Base-by-base conservation (phyloP, 1,284 basidiomycete species). In the Takashimella tepidaria region DNA sequence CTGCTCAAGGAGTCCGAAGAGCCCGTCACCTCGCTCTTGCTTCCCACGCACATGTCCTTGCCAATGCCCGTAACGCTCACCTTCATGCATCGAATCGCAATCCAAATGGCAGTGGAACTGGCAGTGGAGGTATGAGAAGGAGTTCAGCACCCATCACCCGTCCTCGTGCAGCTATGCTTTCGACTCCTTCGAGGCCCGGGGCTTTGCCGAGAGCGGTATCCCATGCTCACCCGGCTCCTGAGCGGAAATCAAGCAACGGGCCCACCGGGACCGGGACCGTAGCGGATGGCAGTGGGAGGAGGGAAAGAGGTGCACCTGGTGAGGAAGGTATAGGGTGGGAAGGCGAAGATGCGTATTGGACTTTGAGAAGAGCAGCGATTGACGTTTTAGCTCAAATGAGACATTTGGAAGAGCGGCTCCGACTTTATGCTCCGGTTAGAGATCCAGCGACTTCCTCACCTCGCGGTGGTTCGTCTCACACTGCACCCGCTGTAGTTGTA, bases 331-430 rank as follows among this genome's bases (percentile, higher is more conserved):
- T n/a, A n/a, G n/a, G n/a, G n/a, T 37, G 31, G 31, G 40, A 55
- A 40, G n/a, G n/a, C n/a, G 53, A 56, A 8, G 70, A 72, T 53
- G 43, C 46, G 8, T 45, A 64, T 11, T 54, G 50, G 2, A 60
- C 62, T 26, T 44, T 72, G n/a, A 50, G 71, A 20, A 68, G 65
- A 47, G 63, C 67, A 1, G 74, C 73, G 1, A 52, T 76, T 31
- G 72, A 74, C 13, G 67, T 76, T 0, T 56, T 76, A 12, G 62
- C 63, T 4, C 51, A 59, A 19, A 56, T 76, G 12, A 48, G 73
- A 40, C 56, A 49, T 0, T 51, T 75, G 19, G 74, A 76, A 55
- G 74, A 76, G 51, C 49, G 56, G 3, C 50, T 70, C 5, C 51
- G 71, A 3, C 41, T 65, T 8, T 42, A 49, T 41, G 49, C 51